Base-by-base conservation (phyloP, 257 asterid genomes). In the Salvia rosmarinus region DNA sequence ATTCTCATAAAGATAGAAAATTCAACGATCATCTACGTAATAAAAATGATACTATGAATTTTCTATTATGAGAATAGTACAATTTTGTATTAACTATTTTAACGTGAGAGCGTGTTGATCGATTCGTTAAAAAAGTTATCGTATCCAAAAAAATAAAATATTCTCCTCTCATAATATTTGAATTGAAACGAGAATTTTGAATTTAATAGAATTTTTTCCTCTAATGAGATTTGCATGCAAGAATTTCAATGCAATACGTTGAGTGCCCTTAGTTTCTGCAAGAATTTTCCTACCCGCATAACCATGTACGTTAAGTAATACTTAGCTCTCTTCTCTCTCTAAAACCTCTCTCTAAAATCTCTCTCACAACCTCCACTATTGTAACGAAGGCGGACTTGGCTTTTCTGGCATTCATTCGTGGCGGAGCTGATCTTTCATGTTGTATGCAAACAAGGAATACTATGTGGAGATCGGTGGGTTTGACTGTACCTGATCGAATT, bases 331-430 rank as follows among this genome's bases (percentile, higher is more conserved):
- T 66, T 74, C 72, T 81, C 78, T 82, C 78, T 46, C 66, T 71
- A n/a, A n/a, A n/a, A 25, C 64, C 66, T 58, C 70, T 77, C 81
- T 86, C 81, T 71, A 46, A 13, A 46, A 71, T 68, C 77, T 68
- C 79, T 63, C 72, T 76, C 77, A 49, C 21, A 50, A 77, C 72
- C 65, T 68, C 68, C 57, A 60, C 79, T 64, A 70, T 70, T 74
- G 54, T 64, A 77, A 81, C 81, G 79, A 71, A 46, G 87, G 78
- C 75, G 77, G 88, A 73, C 86, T 81, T 73, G 65, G 75, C 78
- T 82, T 39, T 80, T 86, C 90, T 81, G 89, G 90, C 92, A 87
- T 85, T 88, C 91, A 86, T 87, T 71, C 72, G 47, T 57, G 68
- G 79, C 62, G 69, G 56, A 55, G 78, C 51, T 67, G 75, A 39